Evolutionary conservation across 1,284 basidiomycete species (phyloP).

Genomic region (Cryptococcus sp.): DNA sequence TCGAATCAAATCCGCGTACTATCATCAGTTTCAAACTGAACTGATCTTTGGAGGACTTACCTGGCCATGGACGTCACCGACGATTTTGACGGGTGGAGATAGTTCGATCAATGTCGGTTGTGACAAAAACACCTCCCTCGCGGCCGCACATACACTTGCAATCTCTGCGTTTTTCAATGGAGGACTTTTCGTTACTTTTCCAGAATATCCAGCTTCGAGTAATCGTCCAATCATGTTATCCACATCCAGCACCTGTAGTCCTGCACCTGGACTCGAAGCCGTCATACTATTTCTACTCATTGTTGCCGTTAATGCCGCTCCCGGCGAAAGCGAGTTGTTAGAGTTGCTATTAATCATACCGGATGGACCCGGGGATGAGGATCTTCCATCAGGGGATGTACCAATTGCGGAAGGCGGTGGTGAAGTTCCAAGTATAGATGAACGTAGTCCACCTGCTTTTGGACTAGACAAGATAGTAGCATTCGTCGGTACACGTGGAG

Average conservation of each 20-base stretch:
- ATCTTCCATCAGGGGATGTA: conserved; percentile 14
- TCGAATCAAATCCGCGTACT: conserved; percentile 93
- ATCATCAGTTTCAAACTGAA: background rate
- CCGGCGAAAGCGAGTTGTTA: conserved; percentile 26
- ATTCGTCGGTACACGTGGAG: conserved; percentile 39
- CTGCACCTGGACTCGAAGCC: conserved; percentile 17
- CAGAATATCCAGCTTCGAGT: conserved; percentile 94
- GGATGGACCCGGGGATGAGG: conserved; percentile 27
- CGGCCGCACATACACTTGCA: conserved; percentile 90
- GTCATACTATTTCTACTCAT: conserved; percentile 32
- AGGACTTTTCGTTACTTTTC: conserved; percentile 95
- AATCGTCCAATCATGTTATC: conserved; percentile 98
- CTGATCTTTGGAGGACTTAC: conserved; percentile 17
- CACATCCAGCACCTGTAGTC: conserved; percentile 71
- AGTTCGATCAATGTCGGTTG: conserved; percentile 98
- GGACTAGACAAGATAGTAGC: conserved; percentile 46
- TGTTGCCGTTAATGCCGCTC: conserved; percentile 31
- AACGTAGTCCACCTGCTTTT: conserved; percentile 13
- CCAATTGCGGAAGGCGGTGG: conserved; percentile 35
- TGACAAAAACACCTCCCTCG: conserved; percentile 90
- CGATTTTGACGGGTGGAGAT: conserved; percentile 97
- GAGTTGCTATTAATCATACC: conserved; percentile 11
- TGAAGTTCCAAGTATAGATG: conserved; percentile 27
- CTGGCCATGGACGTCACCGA: conserved; percentile 98
- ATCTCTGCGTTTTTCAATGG: conserved; percentile 97